phyloP scores from a whole-genome alignment of 2,329 filamentous ascomycete species.

The Pseudonectria buxi region DNA sequence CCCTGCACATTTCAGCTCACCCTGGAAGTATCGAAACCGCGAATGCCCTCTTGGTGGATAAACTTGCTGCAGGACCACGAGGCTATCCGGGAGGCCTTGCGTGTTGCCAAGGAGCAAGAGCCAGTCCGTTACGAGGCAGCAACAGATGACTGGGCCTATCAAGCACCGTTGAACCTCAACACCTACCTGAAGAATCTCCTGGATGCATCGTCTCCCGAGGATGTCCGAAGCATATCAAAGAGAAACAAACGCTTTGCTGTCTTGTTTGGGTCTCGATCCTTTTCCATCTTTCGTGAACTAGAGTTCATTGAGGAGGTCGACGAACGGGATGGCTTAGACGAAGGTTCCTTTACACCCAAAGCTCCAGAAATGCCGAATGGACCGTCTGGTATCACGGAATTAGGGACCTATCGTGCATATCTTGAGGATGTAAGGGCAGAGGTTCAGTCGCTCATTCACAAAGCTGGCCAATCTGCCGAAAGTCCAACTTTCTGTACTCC shows the following conservation, averaged over 20 bases:
- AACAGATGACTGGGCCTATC: conserved; percentile 32
- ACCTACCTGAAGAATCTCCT: conserved; percentile 47
- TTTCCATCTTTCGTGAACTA: conserved; percentile 41
- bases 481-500: conserved; percentile 23
- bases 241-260: conserved; percentile 51
- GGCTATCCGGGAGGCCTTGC: conserved; percentile 35
- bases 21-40: conserved; percentile 44
- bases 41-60: conserved; percentile 37
- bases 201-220: conserved; percentile 28
- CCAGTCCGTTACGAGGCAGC: conserved; percentile 41
- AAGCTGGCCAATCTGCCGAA: conserved; percentile 26
- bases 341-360: conserved; percentile 31
- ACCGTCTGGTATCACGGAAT: conserved; percentile 28
- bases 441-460: conserved; percentile 37
- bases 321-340: conserved; percentile 32
- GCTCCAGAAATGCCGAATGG: conserved; percentile 26
- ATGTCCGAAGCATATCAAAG: conserved; percentile 42
- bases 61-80: conserved; percentile 38
- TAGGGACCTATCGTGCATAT: conserved; percentile 39
- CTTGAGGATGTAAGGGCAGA: conserved; percentile 45
- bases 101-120: conserved; percentile 35
- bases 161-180: conserved; percentile 40
- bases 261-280: conserved; percentile 45
- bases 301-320: conserved; percentile 39
- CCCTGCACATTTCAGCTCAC: conserved; percentile 36